Conservation (phyloP, 208 protist genomes). For the Angomonas ambiguus region DNA sequence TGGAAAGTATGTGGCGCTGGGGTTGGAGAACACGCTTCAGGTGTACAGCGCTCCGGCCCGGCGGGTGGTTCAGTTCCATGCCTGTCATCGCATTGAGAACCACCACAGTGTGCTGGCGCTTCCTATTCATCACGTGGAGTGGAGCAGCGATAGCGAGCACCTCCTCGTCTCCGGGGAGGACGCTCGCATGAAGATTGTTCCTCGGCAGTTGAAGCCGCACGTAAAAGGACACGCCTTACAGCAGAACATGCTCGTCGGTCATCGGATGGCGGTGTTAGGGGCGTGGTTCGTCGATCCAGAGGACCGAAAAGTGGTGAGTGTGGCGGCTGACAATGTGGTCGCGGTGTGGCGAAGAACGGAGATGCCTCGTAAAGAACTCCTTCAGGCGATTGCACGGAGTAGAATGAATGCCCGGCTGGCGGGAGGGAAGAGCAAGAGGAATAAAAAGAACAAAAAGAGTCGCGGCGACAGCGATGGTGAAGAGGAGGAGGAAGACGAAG, state of each 20-base stretch:
- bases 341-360: constrained; percentile 66
- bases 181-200: constrained; percentile 86
- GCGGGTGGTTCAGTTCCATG: constrained; percentile 82
- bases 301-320: constrained; percentile 47
- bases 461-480: constrained; percentile 10
- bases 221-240: constrained; percentile 73
- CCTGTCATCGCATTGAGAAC: constrained; percentile 86
- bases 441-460: constrained; percentile 6
- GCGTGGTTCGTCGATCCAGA: constrained; percentile 66
- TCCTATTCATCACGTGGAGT: constrained; percentile 77
- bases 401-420: constrained; percentile 53
- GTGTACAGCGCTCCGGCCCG: constrained; percentile 79
- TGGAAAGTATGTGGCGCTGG: constrained; percentile 82
- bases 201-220: constrained; percentile 63
- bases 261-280: constrained; percentile 81
- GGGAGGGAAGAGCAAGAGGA: neutral
- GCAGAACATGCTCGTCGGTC: constrained; percentile 78
- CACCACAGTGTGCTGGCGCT: constrained; percentile 72
- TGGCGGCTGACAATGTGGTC: constrained; percentile 78
- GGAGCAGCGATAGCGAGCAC: constrained; percentile 80
- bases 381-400: constrained; percentile 73
- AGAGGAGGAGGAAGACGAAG: constrained; percentile 12
- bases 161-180: constrained; percentile 83
- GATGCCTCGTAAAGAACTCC: constrained; percentile 71
- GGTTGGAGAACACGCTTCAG: constrained; percentile 83